Conservation (phyloP, 495 filamentous ascomycete species). For the Tuber brumale region DNA sequence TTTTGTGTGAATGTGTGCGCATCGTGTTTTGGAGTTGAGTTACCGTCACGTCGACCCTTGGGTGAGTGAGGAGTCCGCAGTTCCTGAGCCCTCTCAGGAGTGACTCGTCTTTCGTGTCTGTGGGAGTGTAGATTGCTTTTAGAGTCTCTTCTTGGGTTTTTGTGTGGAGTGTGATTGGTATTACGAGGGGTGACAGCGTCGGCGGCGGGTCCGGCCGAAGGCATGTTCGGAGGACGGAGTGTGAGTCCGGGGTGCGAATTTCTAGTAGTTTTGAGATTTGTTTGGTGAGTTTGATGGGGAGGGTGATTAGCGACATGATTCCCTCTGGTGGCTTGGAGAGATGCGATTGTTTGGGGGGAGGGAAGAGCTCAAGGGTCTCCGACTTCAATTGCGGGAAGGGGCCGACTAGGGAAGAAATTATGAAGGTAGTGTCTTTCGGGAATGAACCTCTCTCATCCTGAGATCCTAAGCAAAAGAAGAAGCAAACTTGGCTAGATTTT, state of each 20-base stretch:
- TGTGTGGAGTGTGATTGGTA: not conserved
- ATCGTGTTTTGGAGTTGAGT: not conserved
- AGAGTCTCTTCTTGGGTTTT: not conserved
- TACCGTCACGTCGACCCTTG: not conserved
- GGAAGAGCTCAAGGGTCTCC: not conserved
- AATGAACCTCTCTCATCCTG: not conserved
- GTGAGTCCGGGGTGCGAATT: not conserved
- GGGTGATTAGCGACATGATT: not conserved
- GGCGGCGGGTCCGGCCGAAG: not conserved
- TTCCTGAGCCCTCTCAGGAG: not conserved
- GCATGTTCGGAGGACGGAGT: not conserved
- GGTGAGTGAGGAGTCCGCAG: not conserved
- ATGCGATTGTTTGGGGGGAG: not conserved
- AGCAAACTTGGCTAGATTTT: not conserved
- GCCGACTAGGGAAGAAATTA: not conserved
- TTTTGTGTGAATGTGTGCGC: not conserved
- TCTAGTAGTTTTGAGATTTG: not conserved
- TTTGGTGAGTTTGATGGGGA: not conserved
- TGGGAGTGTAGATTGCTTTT: not conserved
- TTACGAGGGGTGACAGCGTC: not conserved
- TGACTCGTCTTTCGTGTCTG: not conserved
- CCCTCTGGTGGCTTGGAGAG: not conserved
- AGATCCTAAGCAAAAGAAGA: not conserved
- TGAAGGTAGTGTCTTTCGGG: not conserved
- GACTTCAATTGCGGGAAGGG: not conserved